phyloP scores from a whole-genome alignment of 2,329 filamentous ascomycete species.

The Colletotrichum spinosum region DNA sequence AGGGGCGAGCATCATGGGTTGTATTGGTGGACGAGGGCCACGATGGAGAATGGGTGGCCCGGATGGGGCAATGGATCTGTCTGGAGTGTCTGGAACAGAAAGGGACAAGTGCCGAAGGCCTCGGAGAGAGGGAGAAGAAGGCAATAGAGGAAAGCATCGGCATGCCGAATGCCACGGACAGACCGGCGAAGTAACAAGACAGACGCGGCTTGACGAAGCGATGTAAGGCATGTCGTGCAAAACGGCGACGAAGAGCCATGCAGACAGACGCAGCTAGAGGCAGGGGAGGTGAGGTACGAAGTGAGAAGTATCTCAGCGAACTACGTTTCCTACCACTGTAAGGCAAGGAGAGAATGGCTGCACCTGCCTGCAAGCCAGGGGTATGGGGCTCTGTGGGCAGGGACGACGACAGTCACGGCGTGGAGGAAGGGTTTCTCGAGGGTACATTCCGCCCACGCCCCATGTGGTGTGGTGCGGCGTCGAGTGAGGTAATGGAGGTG shows the following conservation, averaged over 20 bases:
- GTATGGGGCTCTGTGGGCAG: conserved; percentile 38
- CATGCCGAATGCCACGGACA: conserved; percentile 14
- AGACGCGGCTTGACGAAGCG: conserved; percentile 16
- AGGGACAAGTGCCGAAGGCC: not conserved
- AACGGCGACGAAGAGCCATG: conserved; percentile 33
- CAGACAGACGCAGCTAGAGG: conserved; percentile 17
- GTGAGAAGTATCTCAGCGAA: conserved; percentile 9
- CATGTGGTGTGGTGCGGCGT: conserved; percentile 15
- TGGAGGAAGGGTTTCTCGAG: conserved; percentile 18
- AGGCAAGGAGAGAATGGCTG: conserved; percentile 19
- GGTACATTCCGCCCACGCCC: conserved; percentile 27
- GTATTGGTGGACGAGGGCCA: conserved; percentile 47
- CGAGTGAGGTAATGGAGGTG: conserved; percentile 19
- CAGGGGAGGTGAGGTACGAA: conserved; percentile 17
- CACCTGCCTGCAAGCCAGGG: conserved; percentile 31
- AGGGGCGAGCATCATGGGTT: conserved; percentile 43
- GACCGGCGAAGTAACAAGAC: conserved; percentile 23
- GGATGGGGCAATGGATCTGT: conserved; percentile 39
- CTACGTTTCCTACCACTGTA: conserved; percentile 14
- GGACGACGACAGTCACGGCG: conserved; percentile 21
- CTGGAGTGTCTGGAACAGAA: conserved; percentile 17
- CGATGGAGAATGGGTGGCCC: conserved; percentile 43
- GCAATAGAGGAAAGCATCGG: conserved; percentile 32
- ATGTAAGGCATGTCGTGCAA: conserved; percentile 35
- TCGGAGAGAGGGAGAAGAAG: conserved; percentile 28